phyloP scores from a whole-genome alignment of 1,284 basidiomycete species.

The Leccinum pachyderme region DNA sequence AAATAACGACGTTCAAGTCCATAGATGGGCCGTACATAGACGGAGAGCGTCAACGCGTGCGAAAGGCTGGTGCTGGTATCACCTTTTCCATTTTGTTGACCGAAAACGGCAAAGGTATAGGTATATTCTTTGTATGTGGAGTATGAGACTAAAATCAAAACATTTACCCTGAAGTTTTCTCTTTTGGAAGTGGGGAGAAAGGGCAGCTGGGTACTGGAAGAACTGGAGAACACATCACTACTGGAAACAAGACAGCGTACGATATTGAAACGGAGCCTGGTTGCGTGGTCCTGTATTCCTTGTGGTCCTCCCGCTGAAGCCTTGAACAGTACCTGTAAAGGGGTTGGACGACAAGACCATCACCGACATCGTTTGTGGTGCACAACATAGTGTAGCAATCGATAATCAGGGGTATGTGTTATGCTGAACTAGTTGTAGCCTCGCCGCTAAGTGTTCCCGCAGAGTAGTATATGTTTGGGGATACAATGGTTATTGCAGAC shows the following conservation, averaged over 20 bases:
- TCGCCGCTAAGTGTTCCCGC: constrained; percentile 8
- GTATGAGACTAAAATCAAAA: constrained; percentile 9
- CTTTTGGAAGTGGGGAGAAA: constrained; percentile 89
- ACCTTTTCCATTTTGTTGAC: constrained; percentile 85
- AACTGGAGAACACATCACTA: constrained; percentile 85
- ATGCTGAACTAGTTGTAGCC: not conserved
- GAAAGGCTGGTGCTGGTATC: constrained; percentile 78
- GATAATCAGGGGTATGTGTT: constrained; percentile 66
- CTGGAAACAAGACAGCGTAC: constrained; percentile 79
- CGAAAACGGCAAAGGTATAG: constrained; percentile 68
- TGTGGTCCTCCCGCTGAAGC: constrained; percentile 10
- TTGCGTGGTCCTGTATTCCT: constrained; percentile 33
- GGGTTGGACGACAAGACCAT: constrained; percentile 76
- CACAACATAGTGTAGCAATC: constrained; percentile 83
- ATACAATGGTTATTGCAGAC: constrained; percentile 78
- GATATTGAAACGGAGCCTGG: constrained; percentile 78
- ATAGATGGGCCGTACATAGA: constrained; percentile 56
- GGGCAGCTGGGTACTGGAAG: constrained; percentile 91
- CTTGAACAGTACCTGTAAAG: constrained; percentile 59
- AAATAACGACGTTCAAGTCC: constrained; percentile 63
- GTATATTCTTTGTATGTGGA: not conserved
- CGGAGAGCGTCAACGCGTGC: constrained; percentile 60
- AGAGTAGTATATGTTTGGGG: constrained; percentile 84
- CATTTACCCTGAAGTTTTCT: constrained; percentile 58
- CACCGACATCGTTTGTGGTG: constrained; percentile 79